Evolutionary conservation across 805 yeast genomes (phyloP), one percentile per base, ranked within the genome.

Genomic region (Kuraishia capsulata): DNA sequence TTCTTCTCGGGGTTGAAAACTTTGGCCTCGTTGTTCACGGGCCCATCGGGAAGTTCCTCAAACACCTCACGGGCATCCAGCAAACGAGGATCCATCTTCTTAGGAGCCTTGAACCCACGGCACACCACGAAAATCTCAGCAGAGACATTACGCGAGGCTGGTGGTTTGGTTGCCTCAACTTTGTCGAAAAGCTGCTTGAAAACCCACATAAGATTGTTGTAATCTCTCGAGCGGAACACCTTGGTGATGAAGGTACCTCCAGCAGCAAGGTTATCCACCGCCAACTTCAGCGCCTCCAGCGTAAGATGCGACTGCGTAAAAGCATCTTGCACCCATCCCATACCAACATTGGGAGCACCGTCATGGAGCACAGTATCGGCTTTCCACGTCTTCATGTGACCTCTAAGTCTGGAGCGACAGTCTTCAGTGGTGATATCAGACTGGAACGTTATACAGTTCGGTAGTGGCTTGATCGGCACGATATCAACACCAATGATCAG

Each of bases 261-360:
- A 10, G 84, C 83, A 23, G 73, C 69, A 53, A 92, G 69, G 61
- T 92, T 88, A 62, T 92, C 99, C 11, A 81, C 96, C 1, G 98
- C 99, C 43, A 92, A 69, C 58, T 81, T 87, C 53, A 92, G 69
- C 24, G 97, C 95, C 65, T 89, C 96, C 48, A 92, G 67, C 23
- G 96, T 94, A 50, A 92, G 76, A 56, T 90, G 97, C 20, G 96
- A 87, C 65, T 92, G 99, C 2, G 97, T 87, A 64, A 86, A 92
- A 1, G 99, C 98, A 76, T 92, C 99, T 62, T 92, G 99, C 17
- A 85, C 92, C 99, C 99, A 92, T n/a, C 96, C 95, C 54, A 92
- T 72, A 81, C 99, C 99, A 51, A 92, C 97, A 55, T 92, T 92
- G 23, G 99, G 99, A 21, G 99, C 99, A 80, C 99, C 99, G 72